phyloP scores from a whole-genome alignment of 768 basidiomycete species.

The Solioccasus polychromus region DNA sequence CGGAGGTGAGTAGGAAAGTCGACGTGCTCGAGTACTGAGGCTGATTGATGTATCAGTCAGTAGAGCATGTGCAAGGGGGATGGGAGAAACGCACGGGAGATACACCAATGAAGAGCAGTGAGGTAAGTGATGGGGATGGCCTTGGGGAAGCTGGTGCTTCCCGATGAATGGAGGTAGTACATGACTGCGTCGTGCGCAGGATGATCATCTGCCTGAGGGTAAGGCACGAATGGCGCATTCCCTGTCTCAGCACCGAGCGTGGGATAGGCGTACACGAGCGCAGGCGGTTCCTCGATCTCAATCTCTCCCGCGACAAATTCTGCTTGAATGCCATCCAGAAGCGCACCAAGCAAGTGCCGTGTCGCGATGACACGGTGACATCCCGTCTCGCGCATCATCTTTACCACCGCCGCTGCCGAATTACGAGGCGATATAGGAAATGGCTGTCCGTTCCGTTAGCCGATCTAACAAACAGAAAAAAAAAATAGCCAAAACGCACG shows the following conservation, averaged over 20 bases:
- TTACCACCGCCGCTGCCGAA: constrained; percentile 32
- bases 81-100: constrained; percentile 36
- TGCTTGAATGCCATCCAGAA: constrained; percentile 29
- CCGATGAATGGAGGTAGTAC: constrained; percentile 47
- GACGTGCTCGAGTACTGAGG: constrained; percentile 3
- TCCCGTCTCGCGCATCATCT: constrained; percentile 36
- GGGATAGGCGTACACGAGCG: constrained; percentile 12
- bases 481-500: constrained; percentile 4
- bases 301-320: constrained; percentile 14
- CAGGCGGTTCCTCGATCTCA: constrained; percentile 13
- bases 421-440: constrained; percentile 37
- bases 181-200: constrained; percentile 19
- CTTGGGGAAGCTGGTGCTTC: constrained; percentile 48
- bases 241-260: constrained; percentile 1
- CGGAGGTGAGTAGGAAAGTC: constrained; percentile 2
- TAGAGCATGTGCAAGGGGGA: too few species aligned
- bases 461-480: background rate
- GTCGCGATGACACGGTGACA: constrained; percentile 41
- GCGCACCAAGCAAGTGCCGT: constrained; percentile 21
- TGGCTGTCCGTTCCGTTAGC: constrained; percentile 17
- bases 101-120: constrained; percentile 32
- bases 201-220: constrained; percentile 3
- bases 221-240: constrained; percentile 5
- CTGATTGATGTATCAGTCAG: background rate
- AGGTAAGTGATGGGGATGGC: constrained; percentile 36